Percentiles rank a stretch among this genome's conserved stretches.
These are phyloP conservation scores for Lodderomyces margitis DNA, from an alignment of 1,139 yeast species.

Conservation along the genomic window DNA sequence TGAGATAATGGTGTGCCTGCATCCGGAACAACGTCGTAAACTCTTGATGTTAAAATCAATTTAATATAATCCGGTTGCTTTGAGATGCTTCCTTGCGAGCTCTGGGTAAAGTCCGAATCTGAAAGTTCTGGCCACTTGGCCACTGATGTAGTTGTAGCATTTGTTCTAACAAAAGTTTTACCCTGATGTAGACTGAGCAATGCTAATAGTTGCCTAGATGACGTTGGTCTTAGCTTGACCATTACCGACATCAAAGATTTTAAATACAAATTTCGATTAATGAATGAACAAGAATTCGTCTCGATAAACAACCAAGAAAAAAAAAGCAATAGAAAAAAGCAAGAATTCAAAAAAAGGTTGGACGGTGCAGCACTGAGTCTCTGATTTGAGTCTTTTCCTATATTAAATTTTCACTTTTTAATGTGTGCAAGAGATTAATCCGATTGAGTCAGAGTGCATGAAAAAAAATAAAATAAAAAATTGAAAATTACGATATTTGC, in stretches of 20 bases:
- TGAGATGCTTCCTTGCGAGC: conserved; percentile 15
- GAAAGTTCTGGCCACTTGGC: conserved; percentile 47
- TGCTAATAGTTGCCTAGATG: not conserved
- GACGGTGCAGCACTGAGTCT: no score
- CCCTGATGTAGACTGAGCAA: not conserved
- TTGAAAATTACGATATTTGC: not conserved
- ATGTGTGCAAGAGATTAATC: not conserved
- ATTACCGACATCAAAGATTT: not conserved
- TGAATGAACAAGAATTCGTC: conserved; percentile 1
- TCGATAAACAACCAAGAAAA: conserved; percentile 1
- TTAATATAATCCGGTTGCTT: conserved; percentile 83
- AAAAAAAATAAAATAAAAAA: not conserved
- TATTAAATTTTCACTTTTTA: no score
- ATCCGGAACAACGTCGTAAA: conserved; percentile 82
- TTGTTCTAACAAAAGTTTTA: not conserved
- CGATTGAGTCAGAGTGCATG: not conserved
- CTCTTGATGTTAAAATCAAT: conserved; percentile 84
- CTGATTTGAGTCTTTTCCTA: no score
- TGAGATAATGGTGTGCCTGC: conserved; percentile 79
- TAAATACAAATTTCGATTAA: not conserved
- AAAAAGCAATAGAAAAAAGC: not conserved
- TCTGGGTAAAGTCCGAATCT: conserved; percentile 49
- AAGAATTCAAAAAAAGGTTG: no score
- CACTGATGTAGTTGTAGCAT: conserved; percentile 2
- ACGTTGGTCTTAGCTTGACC: not conserved